Evolutionary conservation across 352 stramenopile species (phyloP), one percentile per base, ranked within the genome.

Genomic region (Phytophthora brassicae): DNA sequence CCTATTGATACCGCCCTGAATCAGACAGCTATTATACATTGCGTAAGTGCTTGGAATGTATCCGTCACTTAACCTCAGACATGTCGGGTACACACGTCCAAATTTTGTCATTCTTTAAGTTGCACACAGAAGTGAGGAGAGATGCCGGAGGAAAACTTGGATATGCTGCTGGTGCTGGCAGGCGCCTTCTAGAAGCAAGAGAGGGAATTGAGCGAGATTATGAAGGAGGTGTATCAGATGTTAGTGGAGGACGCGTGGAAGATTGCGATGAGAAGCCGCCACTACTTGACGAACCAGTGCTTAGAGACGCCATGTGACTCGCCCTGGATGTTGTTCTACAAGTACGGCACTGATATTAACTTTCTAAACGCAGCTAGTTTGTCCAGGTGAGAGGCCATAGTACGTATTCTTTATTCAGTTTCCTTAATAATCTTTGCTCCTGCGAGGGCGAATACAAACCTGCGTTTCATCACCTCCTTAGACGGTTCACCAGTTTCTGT

Each of bases 331-430:
- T 9, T 36, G 29, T 4, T 60, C 8, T 60, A 60, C 20, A n/a
- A n/a, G 20, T 45, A 36, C 13, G 41, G 48, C 48, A 46, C 17
- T 20, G 48, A 46, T 9, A n/a, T 46, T 12, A 56, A 56, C 20
- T 56, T 46, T 23, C 20, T 56, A 22, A 46, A 56, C 33, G 42
- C 48, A 3, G 46, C 48, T 17, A 46, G 33, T 24, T 36, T 46
- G 22, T 36, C 48, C 33, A 45, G 48, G 31, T 55, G 12, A 4
- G 45, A 41, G 12, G 33, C 33, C n/a, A 39, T 2, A 17, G 6
- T 39, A 2, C 2, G 12, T 39, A 14, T 39, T 16, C 11, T 39
- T 39, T 41, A 19, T 41, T 23, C 7, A 26, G 38, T 52, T 42
- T 33, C 19, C 17, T n/a, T 55, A 43, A 0, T 46, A 36, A 16